These are phyloP conservation scores for Penicillium sp. DNA, from an alignment of 2,329 filamentous ascomycete species.

Conservation along the genomic window DNA sequence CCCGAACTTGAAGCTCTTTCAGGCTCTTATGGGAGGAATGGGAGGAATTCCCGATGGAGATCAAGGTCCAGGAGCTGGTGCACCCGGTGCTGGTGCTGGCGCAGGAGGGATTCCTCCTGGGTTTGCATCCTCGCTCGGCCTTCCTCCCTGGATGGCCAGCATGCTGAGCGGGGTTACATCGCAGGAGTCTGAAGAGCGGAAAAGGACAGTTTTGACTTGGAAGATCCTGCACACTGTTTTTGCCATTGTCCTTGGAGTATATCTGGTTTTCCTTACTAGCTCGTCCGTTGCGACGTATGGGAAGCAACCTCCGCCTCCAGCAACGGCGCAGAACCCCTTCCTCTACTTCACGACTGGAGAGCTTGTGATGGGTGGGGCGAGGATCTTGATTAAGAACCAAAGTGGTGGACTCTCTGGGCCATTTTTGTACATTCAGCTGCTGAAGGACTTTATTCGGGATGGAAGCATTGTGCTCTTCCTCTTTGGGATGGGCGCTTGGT, in stretches of 20 bases:
- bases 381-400: slow-evolving; percentile 36
- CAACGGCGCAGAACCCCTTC: slow-evolving; percentile 52
- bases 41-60: slow-evolving; percentile 32
- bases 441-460: slow-evolving; percentile 48
- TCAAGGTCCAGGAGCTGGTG: background rate
- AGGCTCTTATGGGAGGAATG: slow-evolving; percentile 42
- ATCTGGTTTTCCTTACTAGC: slow-evolving; percentile 49
- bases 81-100: background rate
- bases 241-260: slow-evolving; percentile 60
- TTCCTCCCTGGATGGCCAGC: slow-evolving; percentile 46
- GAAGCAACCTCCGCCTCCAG: slow-evolving; percentile 47
- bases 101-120: slow-evolving; percentile 21
- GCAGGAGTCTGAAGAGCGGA: slow-evolving; percentile 43
- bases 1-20: slow-evolving; percentile 44
- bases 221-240: slow-evolving; percentile 64
- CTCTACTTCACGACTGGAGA: slow-evolving; percentile 54
- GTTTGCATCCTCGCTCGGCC: slow-evolving; percentile 50
- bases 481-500: slow-evolving; percentile 51
- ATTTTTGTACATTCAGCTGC: slow-evolving; percentile 43
- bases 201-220: slow-evolving; percentile 53
- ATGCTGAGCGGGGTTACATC: slow-evolving; percentile 44
- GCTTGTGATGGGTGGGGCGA: slow-evolving; percentile 45
- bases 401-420: slow-evolving; percentile 33
- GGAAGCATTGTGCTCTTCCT: slow-evolving; percentile 52
- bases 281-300: slow-evolving; percentile 45